phyloP scores from a whole-genome alignment of 2,329 filamentous ascomycete genomes.

The Aureobasidium sp. region DNA sequence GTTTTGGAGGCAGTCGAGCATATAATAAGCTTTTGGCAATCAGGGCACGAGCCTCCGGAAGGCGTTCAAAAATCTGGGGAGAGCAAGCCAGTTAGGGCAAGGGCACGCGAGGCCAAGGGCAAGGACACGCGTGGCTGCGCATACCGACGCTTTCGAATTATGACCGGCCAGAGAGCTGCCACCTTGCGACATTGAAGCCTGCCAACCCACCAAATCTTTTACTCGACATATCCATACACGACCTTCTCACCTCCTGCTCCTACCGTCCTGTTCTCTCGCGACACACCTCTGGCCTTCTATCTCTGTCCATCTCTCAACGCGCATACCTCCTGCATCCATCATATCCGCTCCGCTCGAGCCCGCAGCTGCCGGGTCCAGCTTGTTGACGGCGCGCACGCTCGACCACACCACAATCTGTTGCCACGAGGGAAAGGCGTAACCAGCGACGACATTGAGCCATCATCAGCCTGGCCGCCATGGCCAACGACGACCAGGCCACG shows the following conservation, averaged over 20 bases:
- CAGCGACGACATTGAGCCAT: neutral
- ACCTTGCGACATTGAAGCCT: constrained; percentile 1
- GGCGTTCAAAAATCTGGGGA: neutral
- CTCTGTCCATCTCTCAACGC: neutral
- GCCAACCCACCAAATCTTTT: neutral
- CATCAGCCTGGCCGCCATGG: constrained; percentile 2
- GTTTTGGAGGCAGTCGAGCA: neutral
- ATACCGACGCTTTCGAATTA: neutral
- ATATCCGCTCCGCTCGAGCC: neutral
- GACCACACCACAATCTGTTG: neutral
- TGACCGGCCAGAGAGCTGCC: neutral
- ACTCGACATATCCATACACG: neutral
- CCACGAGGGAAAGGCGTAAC: neutral
- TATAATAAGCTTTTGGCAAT: constrained; percentile 1
- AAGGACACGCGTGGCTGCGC: constrained; percentile 2
- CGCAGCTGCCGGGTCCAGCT: neutral
- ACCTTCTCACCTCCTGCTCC: neutral
- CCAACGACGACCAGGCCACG: constrained; percentile 21
- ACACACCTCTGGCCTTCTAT: neutral
- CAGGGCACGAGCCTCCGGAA: neutral
- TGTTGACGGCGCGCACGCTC: neutral
- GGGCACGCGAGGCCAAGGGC: neutral
- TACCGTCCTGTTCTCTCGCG: neutral
- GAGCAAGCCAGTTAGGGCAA: neutral
- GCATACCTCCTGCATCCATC: neutral